Evolutionary conservation across 345 rosid genomes (phyloP), one percentile per base, ranked within the genome.

Genomic region (Aegle marmelos): DNA sequence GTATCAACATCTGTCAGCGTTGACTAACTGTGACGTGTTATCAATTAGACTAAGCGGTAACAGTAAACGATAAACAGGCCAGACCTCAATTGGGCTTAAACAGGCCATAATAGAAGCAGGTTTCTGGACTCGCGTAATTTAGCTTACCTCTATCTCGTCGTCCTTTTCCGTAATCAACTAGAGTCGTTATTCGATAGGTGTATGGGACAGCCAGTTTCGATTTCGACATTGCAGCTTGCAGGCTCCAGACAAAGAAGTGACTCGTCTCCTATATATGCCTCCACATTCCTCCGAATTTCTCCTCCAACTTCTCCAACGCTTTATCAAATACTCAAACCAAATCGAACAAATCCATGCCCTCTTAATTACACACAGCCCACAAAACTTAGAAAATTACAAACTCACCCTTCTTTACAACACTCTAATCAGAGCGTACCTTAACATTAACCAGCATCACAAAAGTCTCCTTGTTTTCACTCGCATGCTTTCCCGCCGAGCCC

Each of bases 341-440:
- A 83, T 88, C 75, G 84, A 80, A 58, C 94, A 93, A 77, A 82
- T 91, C 63, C 98, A 93, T 76, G 34, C 87, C 27, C 65, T 87
- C 17, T 78, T 91, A 22, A 71, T 85, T 24, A 82, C 89, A 76
- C 62, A 69, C 25, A 84, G 79, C 69, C 77, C 41, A 2, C 68
- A 19, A 7, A 60, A 53, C 83, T 87, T 78, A 67, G 77, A 66
- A 70, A 17, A 62, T 9, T 68, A 87, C 89, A 85, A 86, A 54
- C 59, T 83, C 33, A 87, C 88, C 25, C 83, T 77, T 62, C 68
- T 91, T 57, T 88, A 83, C 90, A 93, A 90, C 85, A 66, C 93
- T 79, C 85, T 89, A 75, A 83, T 91, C 9, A 85, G 90, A 73
- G 88, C 93, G 34, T 79, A 91, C 81, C 91, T 88, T 83, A 79